Evolutionary conservation across 2,329 filamentous ascomycete genomes (phyloP), one percentile per base, ranked within the genome.

Genomic region (Microthyrium microscopicum): DNA sequence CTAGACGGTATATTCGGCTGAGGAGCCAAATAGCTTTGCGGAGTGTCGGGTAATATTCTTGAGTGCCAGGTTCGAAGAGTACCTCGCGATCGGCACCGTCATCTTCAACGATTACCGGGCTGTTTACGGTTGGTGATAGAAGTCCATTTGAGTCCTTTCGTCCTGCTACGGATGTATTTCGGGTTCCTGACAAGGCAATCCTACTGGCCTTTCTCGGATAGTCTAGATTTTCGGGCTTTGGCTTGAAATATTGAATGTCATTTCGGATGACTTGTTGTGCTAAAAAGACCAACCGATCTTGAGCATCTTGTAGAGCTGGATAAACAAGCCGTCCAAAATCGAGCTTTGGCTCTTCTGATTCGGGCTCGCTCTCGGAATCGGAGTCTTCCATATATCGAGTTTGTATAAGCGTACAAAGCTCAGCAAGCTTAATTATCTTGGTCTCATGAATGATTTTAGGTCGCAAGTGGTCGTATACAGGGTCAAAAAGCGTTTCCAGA

Each of bases 21-120:
- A 79, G 61, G 3, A 79, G 57, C 68, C 72, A 76, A 18, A 78
- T 71, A 3, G 73, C 73, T 54, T 73, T 76, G 31, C 68, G 60
- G 13, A 78, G 53, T 0, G 73, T 77, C 2, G 73, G 73, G 46
- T 78, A 78, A 70, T 72, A 77, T 28, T 65, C 66, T 43, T 63
- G 57, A 42, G 70, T 64, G 1, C 63, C 60, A 15, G 68, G 63
- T 40, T 71, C 66, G 1, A 64, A 64, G 38, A 68, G 66, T 42
- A 68, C 66, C 33, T 60, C 61, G 3, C 55, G 46, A 36, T 64
- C 61, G 8, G 55, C 47, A 26, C 62, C 64, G 6, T 55, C 49
- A 18, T 63, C 58, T 24, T 73, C 68, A 28, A 68, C 66, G 4
- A 63, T 58, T 26, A 64, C 58, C 12, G 67, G 58, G 13, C 56